Base-by-base conservation (phyloP, 176 grass and related monocot species). In the Eremochloa ophiuroides region DNA sequence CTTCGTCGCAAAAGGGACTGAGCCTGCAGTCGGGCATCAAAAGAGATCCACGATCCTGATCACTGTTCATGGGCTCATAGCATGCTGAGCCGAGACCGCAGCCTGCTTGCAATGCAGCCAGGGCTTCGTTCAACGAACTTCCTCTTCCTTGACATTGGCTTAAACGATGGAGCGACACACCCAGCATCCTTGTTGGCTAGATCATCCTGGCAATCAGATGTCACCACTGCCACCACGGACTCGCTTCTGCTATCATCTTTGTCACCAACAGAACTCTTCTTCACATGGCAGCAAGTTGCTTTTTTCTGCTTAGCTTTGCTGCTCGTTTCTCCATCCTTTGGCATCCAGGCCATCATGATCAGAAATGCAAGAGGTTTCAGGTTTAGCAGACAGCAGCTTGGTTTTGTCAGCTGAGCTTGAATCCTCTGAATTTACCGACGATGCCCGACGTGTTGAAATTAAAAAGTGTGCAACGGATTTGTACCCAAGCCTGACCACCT, bases 401-500 rank as follows among this genome's bases (percentile, higher is more conserved):
- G 73, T 67, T 1, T 53, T 75, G 28, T 80, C 85, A 85, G 85
- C 77, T 69, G 76, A 82, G 60, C 71, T 73, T 69, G 48, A 29
- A 64, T 87, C 78, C 13, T n/a, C 71, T 17, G 67, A 50, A 10
- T 74, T 77, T 37, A 7, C 37, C 7, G 64, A 60, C 66, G 82
- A 73, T 23, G 71, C 40, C 14, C 71, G 77, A 7, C 74, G 84
- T 44, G 90, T 94, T 87, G 83, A 81, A 14, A 98, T 91, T 41
- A 98, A 80, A 82, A 89, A 98, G 82, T 98, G 95, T 18, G 92
- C 95, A 33, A 98, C 95, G 40, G 92, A 98, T 71, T 94, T 94
- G 78, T 89, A 94, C 41, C 92, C 95, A 66, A 94, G 80, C 4
- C 73, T 79, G 33, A 80, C 51, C 66, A 84, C 82, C 95, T 98